A percentile compares a stretch with the other conserved stretches of the same genome.
These are phyloP conservation scores for Coemansia sp. DNA, from an alignment of 371 early-diverging fungal genomes.

Conservation along the genomic window DNA sequence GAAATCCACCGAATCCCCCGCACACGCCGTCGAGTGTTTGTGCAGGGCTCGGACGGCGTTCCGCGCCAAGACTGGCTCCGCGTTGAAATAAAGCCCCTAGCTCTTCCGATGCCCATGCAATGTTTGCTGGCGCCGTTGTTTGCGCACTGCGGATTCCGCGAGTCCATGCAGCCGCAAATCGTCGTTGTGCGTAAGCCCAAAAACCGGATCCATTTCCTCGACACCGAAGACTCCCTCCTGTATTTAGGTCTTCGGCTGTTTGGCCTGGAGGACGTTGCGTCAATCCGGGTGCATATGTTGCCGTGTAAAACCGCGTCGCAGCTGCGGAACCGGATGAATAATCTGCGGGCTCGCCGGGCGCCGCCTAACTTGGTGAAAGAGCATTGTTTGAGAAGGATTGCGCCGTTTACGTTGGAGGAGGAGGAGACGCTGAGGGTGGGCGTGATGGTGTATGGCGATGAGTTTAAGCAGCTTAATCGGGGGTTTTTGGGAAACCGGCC, in stretches of 20 bases:
- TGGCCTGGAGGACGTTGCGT: slow-evolving; percentile 52
- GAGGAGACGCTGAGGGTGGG: slow-evolving; percentile 53
- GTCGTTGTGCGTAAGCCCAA: slow-evolving; percentile 47
- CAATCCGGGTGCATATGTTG: slow-evolving; percentile 53
- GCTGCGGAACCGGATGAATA: slow-evolving; percentile 53
- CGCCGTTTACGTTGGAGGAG: slow-evolving; percentile 54
- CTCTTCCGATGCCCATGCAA: slow-evolving; percentile 35
- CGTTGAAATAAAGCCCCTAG: slow-evolving; percentile 35
- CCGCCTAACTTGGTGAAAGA: slow-evolving; percentile 53
- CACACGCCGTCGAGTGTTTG: slow-evolving; percentile 34
- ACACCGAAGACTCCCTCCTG: slow-evolving; percentile 46
- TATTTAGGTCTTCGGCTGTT: slow-evolving; percentile 52
- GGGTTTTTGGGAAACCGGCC: slow-evolving; percentile 51
- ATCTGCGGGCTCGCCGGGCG: slow-evolving; percentile 48
- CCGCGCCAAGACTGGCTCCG: slow-evolving; percentile 45
- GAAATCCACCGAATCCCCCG: slow-evolving; percentile 49
- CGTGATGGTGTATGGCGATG: slow-evolving; percentile 50
- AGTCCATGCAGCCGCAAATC: slow-evolving; percentile 37
- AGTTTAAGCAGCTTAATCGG: slow-evolving; percentile 47
- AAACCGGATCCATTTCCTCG: slow-evolving; percentile 53
- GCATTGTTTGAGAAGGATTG: slow-evolving; percentile 48
- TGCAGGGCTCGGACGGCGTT: slow-evolving; percentile 49
- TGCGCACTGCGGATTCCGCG: slow-evolving; percentile 35
- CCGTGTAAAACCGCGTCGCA: slow-evolving; percentile 54
- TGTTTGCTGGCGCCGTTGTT: slow-evolving; percentile 33